Evolutionary conservation across 192 early-diverging fungal genomes (phyloP).

Genomic region (Helicostylum pulchrum): DNA sequence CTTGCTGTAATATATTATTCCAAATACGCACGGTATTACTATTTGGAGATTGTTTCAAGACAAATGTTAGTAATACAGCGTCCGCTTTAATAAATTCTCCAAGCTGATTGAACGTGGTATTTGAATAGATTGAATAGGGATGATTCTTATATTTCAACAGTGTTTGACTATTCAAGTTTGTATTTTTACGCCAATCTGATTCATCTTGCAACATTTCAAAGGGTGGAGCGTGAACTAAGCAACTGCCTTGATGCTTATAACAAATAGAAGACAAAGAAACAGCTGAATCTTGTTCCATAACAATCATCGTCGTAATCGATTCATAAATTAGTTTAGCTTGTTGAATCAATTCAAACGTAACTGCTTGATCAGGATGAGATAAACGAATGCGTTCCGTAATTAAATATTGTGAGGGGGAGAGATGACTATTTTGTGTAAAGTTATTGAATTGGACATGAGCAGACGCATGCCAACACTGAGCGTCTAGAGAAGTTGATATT

Average conservation of each 20-base stretch:
- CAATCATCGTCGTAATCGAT: not conserved
- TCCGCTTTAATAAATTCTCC: conserved; percentile 36
- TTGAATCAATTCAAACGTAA: conserved; percentile 19
- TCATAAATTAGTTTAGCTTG: conserved; percentile 19
- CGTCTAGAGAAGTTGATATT: conserved; percentile 9
- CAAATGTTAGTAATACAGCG: conserved; percentile 53
- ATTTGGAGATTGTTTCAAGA: conserved; percentile 33
- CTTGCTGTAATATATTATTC: conserved; percentile 22
- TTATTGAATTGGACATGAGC: conserved; percentile 13
- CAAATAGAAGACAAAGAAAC: conserved; percentile 18
- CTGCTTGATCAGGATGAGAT: conserved; percentile 10
- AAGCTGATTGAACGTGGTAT: conserved; percentile 14
- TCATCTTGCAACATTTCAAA: conserved; percentile 10
- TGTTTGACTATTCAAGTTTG: not conserved
- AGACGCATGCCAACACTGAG: conserved; percentile 24
- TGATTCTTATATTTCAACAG: conserved; percentile 12
- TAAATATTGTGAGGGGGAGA: not conserved
- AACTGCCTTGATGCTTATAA: conserved; percentile 27
- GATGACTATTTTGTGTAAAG: not conserved
- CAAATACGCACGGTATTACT: conserved; percentile 7
- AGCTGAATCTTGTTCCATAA: not conserved
- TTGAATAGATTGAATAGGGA: conserved; percentile 25
- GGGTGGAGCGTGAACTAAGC: conserved; percentile 53
- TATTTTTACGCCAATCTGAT: conserved; percentile 6
- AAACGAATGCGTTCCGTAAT: conserved; percentile 20